Conservation (phyloP, 352 stramenopile species). For the Phytophthora palmivora region DNA sequence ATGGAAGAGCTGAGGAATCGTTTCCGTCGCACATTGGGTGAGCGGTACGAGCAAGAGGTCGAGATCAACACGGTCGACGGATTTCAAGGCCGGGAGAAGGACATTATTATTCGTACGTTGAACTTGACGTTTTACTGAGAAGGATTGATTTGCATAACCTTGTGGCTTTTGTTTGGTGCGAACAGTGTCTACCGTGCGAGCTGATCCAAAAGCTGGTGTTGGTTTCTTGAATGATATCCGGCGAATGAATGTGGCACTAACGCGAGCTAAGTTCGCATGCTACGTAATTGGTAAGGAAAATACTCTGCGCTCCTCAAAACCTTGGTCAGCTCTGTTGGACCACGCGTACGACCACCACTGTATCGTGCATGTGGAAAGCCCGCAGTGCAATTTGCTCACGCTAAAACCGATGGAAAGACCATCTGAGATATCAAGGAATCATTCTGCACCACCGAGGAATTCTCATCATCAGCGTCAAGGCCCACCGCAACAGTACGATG, state of each 20-base stretch:
- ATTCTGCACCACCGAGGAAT: conserved; percentile 21
- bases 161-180: conserved; percentile 15
- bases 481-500: conserved; percentile 20
- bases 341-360: conserved; percentile 68
- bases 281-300: conserved; percentile 89
- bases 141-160: conserved; percentile 15
- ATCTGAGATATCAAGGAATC: conserved; percentile 18
- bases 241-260: conserved; percentile 91
- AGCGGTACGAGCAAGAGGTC: conserved; percentile 80
- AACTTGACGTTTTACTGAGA: neutral
- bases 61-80: conserved; percentile 94
- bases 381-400: conserved; percentile 76
- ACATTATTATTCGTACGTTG: conserved; percentile 90
- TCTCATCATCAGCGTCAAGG: conserved; percentile 32
- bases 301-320: conserved; percentile 85
- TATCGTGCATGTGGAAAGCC: conserved; percentile 87
- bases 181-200: conserved; percentile 88
- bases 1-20: conserved; percentile 82
- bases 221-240: conserved; percentile 91
- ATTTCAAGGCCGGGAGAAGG: conserved; percentile 92
- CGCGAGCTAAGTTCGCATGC: conserved; percentile 88
- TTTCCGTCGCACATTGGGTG: conserved; percentile 66
- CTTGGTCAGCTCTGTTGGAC: conserved; percentile 81
- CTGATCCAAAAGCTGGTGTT: conserved; percentile 80
- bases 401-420: conserved; percentile 67